These are phyloP conservation scores for Salix purpurea DNA, from an alignment of 345 rosid genomes.

Conservation along the genomic window DNA sequence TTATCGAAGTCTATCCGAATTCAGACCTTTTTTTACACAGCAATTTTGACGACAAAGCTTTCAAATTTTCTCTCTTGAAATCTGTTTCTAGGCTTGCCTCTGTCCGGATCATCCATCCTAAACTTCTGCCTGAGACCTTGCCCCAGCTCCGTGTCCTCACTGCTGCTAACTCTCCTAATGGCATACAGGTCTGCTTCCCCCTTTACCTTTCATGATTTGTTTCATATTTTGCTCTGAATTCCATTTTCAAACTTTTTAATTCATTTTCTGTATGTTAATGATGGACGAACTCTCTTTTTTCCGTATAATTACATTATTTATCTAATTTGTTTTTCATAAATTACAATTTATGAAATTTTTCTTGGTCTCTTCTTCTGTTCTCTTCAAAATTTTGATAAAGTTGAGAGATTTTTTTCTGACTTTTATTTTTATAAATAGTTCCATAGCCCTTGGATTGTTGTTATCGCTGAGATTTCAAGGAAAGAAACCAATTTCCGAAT, in stretches of 20 bases:
- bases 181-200: constrained; percentile 62
- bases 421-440: neutral
- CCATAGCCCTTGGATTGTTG: neutral
- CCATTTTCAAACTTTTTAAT: too few species aligned
- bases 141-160: constrained; percentile 67
- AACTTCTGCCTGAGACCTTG: constrained; percentile 43
- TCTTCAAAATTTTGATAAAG: neutral
- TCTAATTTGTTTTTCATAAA: neutral
- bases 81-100: constrained; percentile 59
- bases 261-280: too few species aligned
- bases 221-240: neutral
- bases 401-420: neutral
- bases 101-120: constrained; percentile 63
- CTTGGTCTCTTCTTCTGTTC: neutral
- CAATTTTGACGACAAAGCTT: constrained; percentile 63
- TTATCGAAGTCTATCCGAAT: constrained; percentile 60
- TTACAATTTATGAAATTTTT: neutral
- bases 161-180: constrained; percentile 70
- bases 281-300: too few species aligned
- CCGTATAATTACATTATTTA: neutral
- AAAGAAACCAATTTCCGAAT: neutral
- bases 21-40: constrained; percentile 86
- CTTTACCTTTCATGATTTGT: too few species aligned
- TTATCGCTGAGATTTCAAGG: neutral
- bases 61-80: constrained; percentile 60